Evolutionary conservation across 805 yeast genomes (phyloP).

Genomic region (Teunomyces panamensis): DNA sequence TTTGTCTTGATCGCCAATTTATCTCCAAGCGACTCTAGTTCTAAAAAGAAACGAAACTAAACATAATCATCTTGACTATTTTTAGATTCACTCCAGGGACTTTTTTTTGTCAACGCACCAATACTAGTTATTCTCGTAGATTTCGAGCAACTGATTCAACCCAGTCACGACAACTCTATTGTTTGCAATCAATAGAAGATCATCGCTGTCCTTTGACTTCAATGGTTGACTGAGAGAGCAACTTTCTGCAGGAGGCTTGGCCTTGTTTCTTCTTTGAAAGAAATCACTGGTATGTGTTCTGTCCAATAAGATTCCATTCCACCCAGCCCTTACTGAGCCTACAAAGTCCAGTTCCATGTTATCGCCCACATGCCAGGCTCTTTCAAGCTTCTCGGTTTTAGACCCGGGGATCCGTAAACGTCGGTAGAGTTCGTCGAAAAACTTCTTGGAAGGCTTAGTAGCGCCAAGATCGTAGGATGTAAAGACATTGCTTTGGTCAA

Average conservation of each 20-base stretch:
- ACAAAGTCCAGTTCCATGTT: conserved; percentile 51
- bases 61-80: neutral
- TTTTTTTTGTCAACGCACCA: neutral
- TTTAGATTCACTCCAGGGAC: neutral
- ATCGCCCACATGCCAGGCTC: conserved; percentile 70
- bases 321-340: conserved; percentile 54
- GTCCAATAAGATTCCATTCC: conserved; percentile 59
- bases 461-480: conserved; percentile 57
- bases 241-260: conserved; percentile 4
- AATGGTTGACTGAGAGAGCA: conserved; percentile 8
- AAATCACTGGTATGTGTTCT: conserved; percentile 27
- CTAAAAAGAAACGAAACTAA: neutral
- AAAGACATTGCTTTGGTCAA: conserved; percentile 39
- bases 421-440: conserved; percentile 40
- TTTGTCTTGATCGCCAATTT: neutral
- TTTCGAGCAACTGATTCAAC: conserved; percentile 15
- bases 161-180: conserved; percentile 28
- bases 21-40: neutral
- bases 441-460: conserved; percentile 49
- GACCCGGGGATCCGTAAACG: conserved; percentile 3
- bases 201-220: conserved; percentile 6
- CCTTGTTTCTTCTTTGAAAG: conserved; percentile 8
- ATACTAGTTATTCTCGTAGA: neutral
- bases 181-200: conserved; percentile 29
- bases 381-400: conserved; percentile 15